These are phyloP conservation scores for Prunus persica DNA, from an alignment of 306 rosid species.

Conservation along the genomic window DNA sequence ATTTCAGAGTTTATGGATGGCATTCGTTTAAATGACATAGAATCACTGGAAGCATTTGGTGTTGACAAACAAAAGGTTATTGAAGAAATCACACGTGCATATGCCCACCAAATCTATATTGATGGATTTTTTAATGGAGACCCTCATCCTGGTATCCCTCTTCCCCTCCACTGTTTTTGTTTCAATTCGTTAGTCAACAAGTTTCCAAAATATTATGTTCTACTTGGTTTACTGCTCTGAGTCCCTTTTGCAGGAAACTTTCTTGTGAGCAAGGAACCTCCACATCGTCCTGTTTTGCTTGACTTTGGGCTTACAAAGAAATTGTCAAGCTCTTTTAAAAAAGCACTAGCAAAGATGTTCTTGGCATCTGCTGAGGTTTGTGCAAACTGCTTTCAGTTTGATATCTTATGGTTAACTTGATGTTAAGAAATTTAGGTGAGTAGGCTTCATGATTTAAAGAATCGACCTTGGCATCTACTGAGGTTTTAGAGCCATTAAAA, in stretches of 20 bases:
- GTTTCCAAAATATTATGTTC: constrained; percentile 9
- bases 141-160: constrained; percentile 87
- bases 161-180: neutral
- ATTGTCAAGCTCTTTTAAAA: constrained; percentile 64
- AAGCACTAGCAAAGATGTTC: constrained; percentile 98
- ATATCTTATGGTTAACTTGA: neutral
- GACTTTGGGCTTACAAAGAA: constrained; percentile 97
- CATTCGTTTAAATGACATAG: constrained; percentile 84
- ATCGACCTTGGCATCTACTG: neutral
- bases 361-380: constrained; percentile 95
- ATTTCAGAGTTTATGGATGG: constrained; percentile 97
- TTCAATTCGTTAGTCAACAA: constrained; percentile 6
- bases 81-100: constrained; percentile 98
- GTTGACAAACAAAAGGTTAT: constrained; percentile 78
- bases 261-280: constrained; percentile 97
- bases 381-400: neutral
- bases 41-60: constrained; percentile 66
- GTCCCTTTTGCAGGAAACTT: constrained; percentile 65
- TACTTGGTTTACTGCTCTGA: constrained; percentile 16
- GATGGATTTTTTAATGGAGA: constrained; percentile 99
- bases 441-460: neutral
- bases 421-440: neutral
- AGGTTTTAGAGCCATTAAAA: neutral
- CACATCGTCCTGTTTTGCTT: constrained; percentile 83
- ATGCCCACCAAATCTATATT: constrained; percentile 92